These are phyloP conservation scores for Rutstroemia sp. DNA, from an alignment of 2,329 filamentous ascomycete genomes.

Conservation along the genomic window DNA sequence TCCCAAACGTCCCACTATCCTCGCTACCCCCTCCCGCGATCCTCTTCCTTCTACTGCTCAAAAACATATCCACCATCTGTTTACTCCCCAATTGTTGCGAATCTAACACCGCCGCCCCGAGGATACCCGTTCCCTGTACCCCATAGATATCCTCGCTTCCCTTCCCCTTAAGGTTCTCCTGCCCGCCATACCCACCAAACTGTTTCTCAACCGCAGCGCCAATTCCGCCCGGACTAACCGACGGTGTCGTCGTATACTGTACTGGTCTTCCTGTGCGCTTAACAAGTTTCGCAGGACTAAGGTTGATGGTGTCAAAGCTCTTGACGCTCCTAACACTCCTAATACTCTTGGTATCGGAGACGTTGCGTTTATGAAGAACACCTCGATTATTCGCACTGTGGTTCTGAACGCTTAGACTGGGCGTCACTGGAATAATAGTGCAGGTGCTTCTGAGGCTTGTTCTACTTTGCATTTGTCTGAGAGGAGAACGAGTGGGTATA, in stretches of 20 bases:
- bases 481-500: conserved; percentile 16
- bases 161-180: neutral
- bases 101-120: conserved; percentile 22
- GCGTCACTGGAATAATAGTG: conserved; percentile 11
- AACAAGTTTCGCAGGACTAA: conserved; percentile 20
- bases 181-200: conserved; percentile 20
- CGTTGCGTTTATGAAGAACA: conserved; percentile 21
- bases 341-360: conserved; percentile 15
- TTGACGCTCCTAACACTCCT: conserved; percentile 17
- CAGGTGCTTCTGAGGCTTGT: conserved; percentile 14
- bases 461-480: conserved; percentile 18
- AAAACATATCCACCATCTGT: conserved; percentile 47
- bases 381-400: conserved; percentile 14
- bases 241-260: neutral
- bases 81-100: conserved; percentile 38
- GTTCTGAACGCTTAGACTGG: conserved; percentile 11
- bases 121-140: conserved; percentile 14
- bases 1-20: conserved; percentile 21
- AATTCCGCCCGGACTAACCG: conserved; percentile 21
- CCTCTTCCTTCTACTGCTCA: conserved; percentile 40
- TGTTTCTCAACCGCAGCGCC: conserved; percentile 26
- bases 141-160: conserved; percentile 16
- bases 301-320: conserved; percentile 16
- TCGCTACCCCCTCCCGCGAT: conserved; percentile 33
- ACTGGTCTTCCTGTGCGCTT: conserved; percentile 15